Conservation (phyloP, 257 asterid species). For the Scutellaria galericulata region DNA sequence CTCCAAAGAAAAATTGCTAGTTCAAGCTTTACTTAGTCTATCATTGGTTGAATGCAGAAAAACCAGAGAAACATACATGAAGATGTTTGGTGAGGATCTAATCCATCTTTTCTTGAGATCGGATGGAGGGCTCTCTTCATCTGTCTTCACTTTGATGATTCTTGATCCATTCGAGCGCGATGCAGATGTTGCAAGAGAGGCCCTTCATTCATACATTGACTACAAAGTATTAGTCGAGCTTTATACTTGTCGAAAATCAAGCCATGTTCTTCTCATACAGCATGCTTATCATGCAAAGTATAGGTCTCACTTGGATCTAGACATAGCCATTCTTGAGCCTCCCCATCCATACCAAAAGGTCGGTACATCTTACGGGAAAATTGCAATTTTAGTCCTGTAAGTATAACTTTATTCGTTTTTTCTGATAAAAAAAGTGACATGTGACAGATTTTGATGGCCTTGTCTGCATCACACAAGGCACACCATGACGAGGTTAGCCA, state of each 20-base stretch:
- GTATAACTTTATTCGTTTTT: no score
- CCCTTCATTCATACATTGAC: conserved; percentile 41
- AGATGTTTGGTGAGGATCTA: conserved; percentile 53
- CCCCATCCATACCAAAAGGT: conserved; percentile 72
- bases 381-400: no score
- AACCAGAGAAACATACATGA: conserved; percentile 49
- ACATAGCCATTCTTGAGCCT: conserved; percentile 64
- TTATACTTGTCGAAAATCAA: conserved; percentile 67
- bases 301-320: conserved; percentile 52
- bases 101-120: conserved; percentile 15
- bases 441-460: conserved; percentile 60
- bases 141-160: conserved; percentile 43
- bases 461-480: conserved; percentile 81
- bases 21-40: conserved; percentile 35
- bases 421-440: neutral
- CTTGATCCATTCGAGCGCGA: conserved; percentile 63
- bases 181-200: conserved; percentile 60
- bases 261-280: conserved; percentile 67
- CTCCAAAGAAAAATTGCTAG: conserved; percentile 19
- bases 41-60: conserved; percentile 47
- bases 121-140: neutral
- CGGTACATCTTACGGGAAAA: neutral
- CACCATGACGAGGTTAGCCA: conserved; percentile 63
- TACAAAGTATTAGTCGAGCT: conserved; percentile 59
- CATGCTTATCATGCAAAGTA: conserved; percentile 62